phyloP scores from a whole-genome alignment of 2,329 filamentous ascomycete genomes.

The Calonectria henricotiae region DNA sequence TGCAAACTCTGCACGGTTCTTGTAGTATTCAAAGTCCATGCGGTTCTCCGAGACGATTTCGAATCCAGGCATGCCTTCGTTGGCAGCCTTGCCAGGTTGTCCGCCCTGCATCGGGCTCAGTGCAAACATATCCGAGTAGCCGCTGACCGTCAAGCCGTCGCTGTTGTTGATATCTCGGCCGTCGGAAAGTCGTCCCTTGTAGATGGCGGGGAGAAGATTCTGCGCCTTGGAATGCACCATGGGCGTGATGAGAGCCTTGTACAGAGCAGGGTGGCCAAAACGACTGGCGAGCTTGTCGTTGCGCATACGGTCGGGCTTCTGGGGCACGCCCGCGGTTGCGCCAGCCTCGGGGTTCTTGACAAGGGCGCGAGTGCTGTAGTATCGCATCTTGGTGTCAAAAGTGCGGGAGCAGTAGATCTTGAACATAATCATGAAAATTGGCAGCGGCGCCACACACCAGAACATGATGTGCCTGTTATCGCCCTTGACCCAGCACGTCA shows the following conservation, averaged over 20 bases:
- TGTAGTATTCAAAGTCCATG: constrained; percentile 93
- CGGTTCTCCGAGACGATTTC: constrained; percentile 90
- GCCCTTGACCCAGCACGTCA: constrained; percentile 79
- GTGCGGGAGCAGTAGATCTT: constrained; percentile 85
- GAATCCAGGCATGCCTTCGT: constrained; percentile 77
- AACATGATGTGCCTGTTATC: constrained; percentile 73
- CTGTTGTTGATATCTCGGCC: constrained; percentile 73
- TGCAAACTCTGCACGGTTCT: constrained; percentile 89
- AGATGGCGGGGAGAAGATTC: constrained; percentile 88
- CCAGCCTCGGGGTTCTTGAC: constrained; percentile 64
- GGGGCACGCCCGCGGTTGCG: constrained; percentile 48
- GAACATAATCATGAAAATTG: constrained; percentile 85
- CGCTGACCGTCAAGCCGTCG: constrained; percentile 74
- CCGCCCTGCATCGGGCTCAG: constrained; percentile 83
- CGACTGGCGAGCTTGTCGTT: constrained; percentile 81
- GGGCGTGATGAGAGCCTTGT: constrained; percentile 90
- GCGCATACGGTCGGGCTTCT: constrained; percentile 70
- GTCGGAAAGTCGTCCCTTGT: constrained; percentile 84
- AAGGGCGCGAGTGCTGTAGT: constrained; percentile 80
- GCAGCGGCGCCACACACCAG: constrained; percentile 80
- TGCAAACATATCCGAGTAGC: constrained; percentile 86
- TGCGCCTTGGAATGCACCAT: constrained; percentile 96
- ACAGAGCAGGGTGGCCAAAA: constrained; percentile 93
- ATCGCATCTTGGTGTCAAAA: constrained; percentile 87
- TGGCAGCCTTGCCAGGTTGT: constrained; percentile 65